Evolutionary conservation across 768 basidiomycete genomes (phyloP).

Genomic region (Albatrellus ellisii): DNA sequence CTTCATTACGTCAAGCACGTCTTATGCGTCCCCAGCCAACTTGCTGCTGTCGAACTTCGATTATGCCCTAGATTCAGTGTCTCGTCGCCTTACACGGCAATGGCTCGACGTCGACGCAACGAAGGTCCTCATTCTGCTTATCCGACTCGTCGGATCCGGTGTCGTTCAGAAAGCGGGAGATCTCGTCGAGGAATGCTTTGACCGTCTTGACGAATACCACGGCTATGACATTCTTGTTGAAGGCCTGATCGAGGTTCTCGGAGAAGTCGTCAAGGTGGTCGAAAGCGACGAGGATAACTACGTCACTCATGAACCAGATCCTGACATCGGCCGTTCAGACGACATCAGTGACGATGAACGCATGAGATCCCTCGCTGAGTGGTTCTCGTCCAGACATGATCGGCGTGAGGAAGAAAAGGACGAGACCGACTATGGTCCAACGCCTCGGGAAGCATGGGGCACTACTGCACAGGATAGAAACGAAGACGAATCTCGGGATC

Average conservation of each 20-base stretch:
- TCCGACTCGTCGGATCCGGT: slow-evolving; percentile 76
- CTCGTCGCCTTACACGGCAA: slow-evolving; percentile 65
- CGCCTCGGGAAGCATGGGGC: slow-evolving; percentile 49
- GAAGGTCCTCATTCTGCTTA: slow-evolving; percentile 73
- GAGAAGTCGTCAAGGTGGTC: slow-evolving; percentile 74
- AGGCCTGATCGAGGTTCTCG: slow-evolving; percentile 76
- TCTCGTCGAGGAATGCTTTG: slow-evolving; percentile 95
- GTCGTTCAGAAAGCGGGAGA: slow-evolving; percentile 86
- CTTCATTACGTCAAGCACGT: slow-evolving; percentile 58
- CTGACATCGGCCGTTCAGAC: background rate
- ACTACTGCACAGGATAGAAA: too few relatives aligned
- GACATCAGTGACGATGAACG: slow-evolving; percentile 21
- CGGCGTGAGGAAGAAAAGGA: slow-evolving; percentile 23
- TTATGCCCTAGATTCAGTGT: slow-evolving; percentile 86
- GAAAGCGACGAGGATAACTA: slow-evolving; percentile 34
- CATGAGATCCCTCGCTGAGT: slow-evolving; percentile 45
- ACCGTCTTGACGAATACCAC: slow-evolving; percentile 90
- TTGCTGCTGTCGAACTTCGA: slow-evolving; percentile 91
- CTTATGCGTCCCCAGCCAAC: slow-evolving; percentile 83
- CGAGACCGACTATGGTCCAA: slow-evolving; percentile 40
- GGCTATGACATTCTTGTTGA: slow-evolving; percentile 83
- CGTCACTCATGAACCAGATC: slow-evolving; percentile 10
- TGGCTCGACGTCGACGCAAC: slow-evolving; percentile 85
- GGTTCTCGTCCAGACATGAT: slow-evolving; percentile 43
- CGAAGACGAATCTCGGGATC: slow-evolving; percentile 17